phyloP scores from a whole-genome alignment of 78 protist genomes.

The Tieghemostelium lacteum region DNA sequence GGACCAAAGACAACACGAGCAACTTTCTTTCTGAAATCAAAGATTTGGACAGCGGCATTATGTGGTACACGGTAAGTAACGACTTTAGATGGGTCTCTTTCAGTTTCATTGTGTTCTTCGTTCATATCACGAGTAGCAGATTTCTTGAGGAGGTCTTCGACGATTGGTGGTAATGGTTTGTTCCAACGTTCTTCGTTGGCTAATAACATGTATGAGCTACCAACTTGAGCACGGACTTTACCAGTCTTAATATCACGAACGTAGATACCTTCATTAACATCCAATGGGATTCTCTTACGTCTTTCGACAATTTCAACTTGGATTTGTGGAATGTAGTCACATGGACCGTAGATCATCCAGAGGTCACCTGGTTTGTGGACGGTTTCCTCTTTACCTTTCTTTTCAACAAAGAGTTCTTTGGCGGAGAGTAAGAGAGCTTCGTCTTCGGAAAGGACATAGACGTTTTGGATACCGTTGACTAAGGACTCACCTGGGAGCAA shows the following conservation, averaged over 20 bases:
- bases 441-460: slow-evolving; percentile 78
- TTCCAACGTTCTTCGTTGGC: slow-evolving; percentile 91
- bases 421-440: slow-evolving; percentile 87
- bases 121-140: slow-evolving; percentile 68
- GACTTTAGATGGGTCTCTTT: slow-evolving; percentile 86
- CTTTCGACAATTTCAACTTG: slow-evolving; percentile 87
- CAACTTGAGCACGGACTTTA: slow-evolving; percentile 84
- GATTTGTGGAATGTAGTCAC: slow-evolving; percentile 88
- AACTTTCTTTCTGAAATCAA: slow-evolving; percentile 85
- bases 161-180: slow-evolving; percentile 86
- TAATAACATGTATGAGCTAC: slow-evolving; percentile 85
- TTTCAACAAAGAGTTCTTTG: slow-evolving; percentile 37
- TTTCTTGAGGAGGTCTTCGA: slow-evolving; percentile 76
- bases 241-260: slow-evolving; percentile 92
- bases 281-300: slow-evolving; percentile 82
- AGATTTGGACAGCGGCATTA: slow-evolving; percentile 90
- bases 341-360: slow-evolving; percentile 87
- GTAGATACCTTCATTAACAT: slow-evolving; percentile 91
- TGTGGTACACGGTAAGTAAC: slow-evolving; percentile 91
- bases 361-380: slow-evolving; percentile 87
- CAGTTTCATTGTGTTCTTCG: slow-evolving; percentile 60
- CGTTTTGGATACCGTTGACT: slow-evolving; percentile 83
- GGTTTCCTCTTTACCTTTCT: slow-evolving; percentile 22
- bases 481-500: slow-evolving; percentile 91
- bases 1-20: slow-evolving; percentile 91